Evolutionary conservation across 306 rosid genomes (phyloP).

Genomic region (Nissolia schottii): DNA sequence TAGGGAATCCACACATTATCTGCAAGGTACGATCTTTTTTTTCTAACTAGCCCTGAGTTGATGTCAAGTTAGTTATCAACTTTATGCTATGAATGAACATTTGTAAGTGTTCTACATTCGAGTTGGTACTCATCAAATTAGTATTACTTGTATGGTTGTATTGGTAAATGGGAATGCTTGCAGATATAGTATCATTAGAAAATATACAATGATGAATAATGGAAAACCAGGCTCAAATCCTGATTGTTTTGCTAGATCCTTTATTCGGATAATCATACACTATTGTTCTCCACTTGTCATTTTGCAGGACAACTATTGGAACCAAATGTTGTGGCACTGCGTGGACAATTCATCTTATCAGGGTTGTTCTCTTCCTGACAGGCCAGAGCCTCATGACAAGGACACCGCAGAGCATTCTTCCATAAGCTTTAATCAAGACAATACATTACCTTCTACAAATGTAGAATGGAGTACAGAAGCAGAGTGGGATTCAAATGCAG

Average conservation of each 20-base stretch:
- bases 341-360: conserved; percentile 69
- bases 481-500: not conserved
- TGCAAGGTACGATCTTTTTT: conserved; percentile 55
- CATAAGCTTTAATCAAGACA: conserved; percentile 21
- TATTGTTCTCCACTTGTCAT: conserved; percentile 16
- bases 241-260: not conserved
- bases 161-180: not conserved
- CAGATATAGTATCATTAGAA: not conserved
- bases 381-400: conserved; percentile 26
- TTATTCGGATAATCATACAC: conserved; percentile 6
- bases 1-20: conserved; percentile 91
- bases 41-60: not conserved
- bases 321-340: conserved; percentile 79
- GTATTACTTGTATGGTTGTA: not conserved
- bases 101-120: not conserved
- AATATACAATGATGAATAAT: not conserved
- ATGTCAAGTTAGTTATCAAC: not conserved
- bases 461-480: conserved; percentile 18
- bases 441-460: not conserved
- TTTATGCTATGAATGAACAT: conserved; percentile 2
- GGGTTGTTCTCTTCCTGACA: conserved; percentile 77
- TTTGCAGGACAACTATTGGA: conserved; percentile 77
- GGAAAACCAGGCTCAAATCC: not conserved
- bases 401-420: conserved; percentile 23
- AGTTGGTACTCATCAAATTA: not conserved